phyloP scores from a whole-genome alignment of 257 asterid species.

The Gynochthodes officinalis region DNA sequence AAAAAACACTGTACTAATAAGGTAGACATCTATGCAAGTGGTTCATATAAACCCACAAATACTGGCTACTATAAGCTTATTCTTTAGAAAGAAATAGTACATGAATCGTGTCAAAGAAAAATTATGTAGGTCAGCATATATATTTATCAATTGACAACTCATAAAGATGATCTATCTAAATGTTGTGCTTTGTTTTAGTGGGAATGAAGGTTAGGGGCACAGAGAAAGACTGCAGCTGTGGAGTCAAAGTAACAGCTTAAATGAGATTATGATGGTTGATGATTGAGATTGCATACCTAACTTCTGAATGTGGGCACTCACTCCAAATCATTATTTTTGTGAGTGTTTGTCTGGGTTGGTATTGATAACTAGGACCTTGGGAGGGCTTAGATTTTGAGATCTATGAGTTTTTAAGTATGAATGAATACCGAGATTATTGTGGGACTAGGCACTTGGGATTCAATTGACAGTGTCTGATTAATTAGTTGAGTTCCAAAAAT shows the following conservation, averaged over 20 bases:
- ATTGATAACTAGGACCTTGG: neutral
- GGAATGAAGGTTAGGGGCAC: neutral
- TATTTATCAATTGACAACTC: neutral
- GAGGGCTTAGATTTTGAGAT: slow-evolving; percentile 15
- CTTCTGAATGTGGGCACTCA: slow-evolving; percentile 29
- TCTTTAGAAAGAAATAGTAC: no score
- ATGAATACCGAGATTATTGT: no score
- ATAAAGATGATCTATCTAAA: neutral
- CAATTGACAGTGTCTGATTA: neutral
- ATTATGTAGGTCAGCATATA: neutral
- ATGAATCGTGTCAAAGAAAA: no score
- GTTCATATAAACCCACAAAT: no score
- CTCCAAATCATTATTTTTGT: slow-evolving; percentile 30
- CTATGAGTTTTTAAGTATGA: no score
- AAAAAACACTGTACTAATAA: no score
- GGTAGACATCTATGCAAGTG: no score
- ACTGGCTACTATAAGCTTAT: no score
- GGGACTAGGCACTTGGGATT: neutral
- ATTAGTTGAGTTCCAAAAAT: slow-evolving; percentile 11
- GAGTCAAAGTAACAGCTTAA: slow-evolving; percentile 16
- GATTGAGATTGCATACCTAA: slow-evolving; percentile 30
- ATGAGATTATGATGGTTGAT: slow-evolving; percentile 15
- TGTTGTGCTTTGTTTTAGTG: neutral
- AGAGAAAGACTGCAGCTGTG: slow-evolving; percentile 11
- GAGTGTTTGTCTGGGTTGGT: slow-evolving; percentile 4